Evolutionary conservation across 2,329 filamentous ascomycete genomes (phyloP).

Genomic region (Tolypocladium ovalisporum): DNA sequence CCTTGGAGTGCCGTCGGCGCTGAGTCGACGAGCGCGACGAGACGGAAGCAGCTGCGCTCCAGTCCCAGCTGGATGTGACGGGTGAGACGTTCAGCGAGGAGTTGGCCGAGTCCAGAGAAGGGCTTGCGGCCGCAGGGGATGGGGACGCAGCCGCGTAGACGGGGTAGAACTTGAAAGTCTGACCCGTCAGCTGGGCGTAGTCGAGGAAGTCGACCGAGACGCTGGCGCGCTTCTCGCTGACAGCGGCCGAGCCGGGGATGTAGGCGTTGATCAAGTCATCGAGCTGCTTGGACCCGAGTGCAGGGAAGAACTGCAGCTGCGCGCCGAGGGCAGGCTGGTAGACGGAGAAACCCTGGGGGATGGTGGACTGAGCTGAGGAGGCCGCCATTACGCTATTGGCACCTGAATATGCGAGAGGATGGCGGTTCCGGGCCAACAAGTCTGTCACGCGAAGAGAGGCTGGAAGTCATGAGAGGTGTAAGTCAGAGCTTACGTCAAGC

Average conservation of each 20-base stretch:
- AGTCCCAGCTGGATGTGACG: slow-evolving; percentile 35
- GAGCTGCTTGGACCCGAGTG: slow-evolving; percentile 51
- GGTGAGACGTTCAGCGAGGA: slow-evolving; percentile 40
- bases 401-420: background rate
- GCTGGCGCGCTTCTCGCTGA: slow-evolving; percentile 47
- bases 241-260: slow-evolving; percentile 38
- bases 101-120: slow-evolving; percentile 31
- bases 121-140: slow-evolving; percentile 33
- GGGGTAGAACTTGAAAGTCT: slow-evolving; percentile 50
- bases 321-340: slow-evolving; percentile 47
- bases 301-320: slow-evolving; percentile 53
- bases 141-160: slow-evolving; percentile 27
- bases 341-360: slow-evolving; percentile 44
- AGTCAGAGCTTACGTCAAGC: background rate
- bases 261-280: slow-evolving; percentile 49
- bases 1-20: slow-evolving; percentile 14
- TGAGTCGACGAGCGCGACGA: slow-evolving; percentile 19
- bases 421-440: background rate
- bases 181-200: slow-evolving; percentile 39
- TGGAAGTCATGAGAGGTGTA: background rate
- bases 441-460: slow-evolving; percentile 4
- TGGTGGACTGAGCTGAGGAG: slow-evolving; percentile 8
- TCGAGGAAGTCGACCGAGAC: slow-evolving; percentile 51
- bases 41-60: slow-evolving; percentile 22
- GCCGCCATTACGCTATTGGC: slow-evolving; percentile 14